These are phyloP conservation scores for Kalaharituber pfeilii DNA, from an alignment of 2,329 filamentous ascomycete genomes.

Conservation along the genomic window DNA sequence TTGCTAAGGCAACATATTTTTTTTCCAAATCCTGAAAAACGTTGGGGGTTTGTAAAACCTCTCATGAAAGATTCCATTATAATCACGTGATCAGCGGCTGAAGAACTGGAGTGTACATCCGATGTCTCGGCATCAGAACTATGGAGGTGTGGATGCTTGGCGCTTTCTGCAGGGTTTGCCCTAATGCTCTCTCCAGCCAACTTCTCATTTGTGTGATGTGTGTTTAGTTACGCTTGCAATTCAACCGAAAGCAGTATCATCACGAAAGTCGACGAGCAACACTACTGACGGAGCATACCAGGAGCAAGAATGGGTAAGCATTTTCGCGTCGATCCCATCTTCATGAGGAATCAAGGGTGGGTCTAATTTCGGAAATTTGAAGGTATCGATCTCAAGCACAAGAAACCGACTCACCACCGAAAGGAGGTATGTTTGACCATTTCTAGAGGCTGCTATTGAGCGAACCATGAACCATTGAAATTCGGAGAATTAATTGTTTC, in stretches of 20 bases:
- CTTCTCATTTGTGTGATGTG: not conserved
- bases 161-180: not conserved
- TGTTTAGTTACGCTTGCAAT: not conserved
- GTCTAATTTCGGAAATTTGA: not conserved
- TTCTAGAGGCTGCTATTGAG: no score
- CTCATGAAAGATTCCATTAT: no score
- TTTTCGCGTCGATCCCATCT: not conserved
- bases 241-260: not conserved
- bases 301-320: not conserved
- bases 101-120: no score
- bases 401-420: conserved; percentile 19
- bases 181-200: not conserved
- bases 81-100: no score
- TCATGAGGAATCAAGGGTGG: not conserved
- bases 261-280: not conserved
- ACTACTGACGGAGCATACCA: not conserved
- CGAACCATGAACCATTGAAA: no score
- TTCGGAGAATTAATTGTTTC: no score
- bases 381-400: conserved; percentile 21
- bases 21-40: no score
- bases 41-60: no score
- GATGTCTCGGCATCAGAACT: no score
- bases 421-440: conserved; percentile 9
- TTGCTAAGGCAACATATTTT: no score
- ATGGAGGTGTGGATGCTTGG: no score